These are phyloP conservation scores for Hymenoscyphus fraxineus DNA, from an alignment of 2,329 filamentous ascomycete genomes.

Conservation along the genomic window DNA sequence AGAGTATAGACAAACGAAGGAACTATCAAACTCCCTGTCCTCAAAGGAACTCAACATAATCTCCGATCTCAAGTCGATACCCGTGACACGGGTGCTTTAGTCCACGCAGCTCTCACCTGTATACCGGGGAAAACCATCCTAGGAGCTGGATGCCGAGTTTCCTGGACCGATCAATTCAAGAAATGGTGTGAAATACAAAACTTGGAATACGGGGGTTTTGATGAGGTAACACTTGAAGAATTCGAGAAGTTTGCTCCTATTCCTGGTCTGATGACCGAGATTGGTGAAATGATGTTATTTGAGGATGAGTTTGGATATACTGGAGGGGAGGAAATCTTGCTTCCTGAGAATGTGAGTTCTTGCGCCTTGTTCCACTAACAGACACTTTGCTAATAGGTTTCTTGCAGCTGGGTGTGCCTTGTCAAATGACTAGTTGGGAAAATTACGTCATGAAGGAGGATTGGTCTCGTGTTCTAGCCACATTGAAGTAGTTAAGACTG, in stretches of 20 bases:
- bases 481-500: not conserved
- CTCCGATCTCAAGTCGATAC: constrained; percentile 20
- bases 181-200: constrained; percentile 20
- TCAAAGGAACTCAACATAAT: constrained; percentile 24
- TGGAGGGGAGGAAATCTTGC: constrained; percentile 35
- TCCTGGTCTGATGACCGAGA: constrained; percentile 27
- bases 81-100: constrained; percentile 18
- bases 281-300: constrained; percentile 36
- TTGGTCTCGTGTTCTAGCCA: constrained; percentile 21
- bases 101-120: constrained; percentile 30
- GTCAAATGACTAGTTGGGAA: constrained; percentile 19
- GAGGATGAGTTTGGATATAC: constrained; percentile 35
- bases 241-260: constrained; percentile 31
- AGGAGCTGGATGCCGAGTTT: constrained; percentile 16
- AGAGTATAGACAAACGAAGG: constrained; percentile 19
- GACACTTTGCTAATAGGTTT: constrained; percentile 3
- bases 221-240: constrained; percentile 19
- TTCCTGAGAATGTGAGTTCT: constrained; percentile 26
- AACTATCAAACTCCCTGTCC: constrained; percentile 26
- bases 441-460: constrained; percentile 24
- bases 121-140: constrained; percentile 24
- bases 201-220: constrained; percentile 16
- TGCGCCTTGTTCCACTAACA: not conserved
- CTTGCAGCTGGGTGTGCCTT: constrained; percentile 19
- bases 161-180: constrained; percentile 19